Base-by-base conservation (phyloP, 2,329 filamentous ascomycete genomes). In the Hortaea werneckii region DNA sequence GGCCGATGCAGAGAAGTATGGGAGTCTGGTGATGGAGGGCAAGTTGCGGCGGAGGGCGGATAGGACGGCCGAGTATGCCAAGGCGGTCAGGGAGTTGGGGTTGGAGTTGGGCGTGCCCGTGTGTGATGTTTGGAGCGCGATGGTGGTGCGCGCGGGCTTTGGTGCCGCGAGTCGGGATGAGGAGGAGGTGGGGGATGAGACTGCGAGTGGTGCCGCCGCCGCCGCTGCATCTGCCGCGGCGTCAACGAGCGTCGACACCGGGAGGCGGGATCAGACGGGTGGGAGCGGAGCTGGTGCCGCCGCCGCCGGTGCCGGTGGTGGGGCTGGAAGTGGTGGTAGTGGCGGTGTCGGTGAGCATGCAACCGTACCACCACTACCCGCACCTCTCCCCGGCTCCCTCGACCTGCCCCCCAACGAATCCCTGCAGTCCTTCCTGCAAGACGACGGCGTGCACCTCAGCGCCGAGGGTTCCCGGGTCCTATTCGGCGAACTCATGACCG, bases 81-180 rank as follows among this genome's bases (percentile, higher is more conserved):
- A 77, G 50, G 86, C 84, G 6, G 77, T 79, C 9, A 75, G 80
- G 49, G 73, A 82, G 43, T 70, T 85, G 0, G 83, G 76, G 2
- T 71, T 65, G 41, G 72, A 72, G 46, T 66, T 74, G 37, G 63
- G 67, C 5, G 57, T 90, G 3, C 73, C 79, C 0, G 75, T 90
- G 1, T 69, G 94, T 20, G 87, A 96, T 65, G 74, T 96, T 1
- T 94, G 86, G 79, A 76, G 78, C 50, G 79, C 79, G 0, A 75
- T 95, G 56, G 86, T 94, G 80, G 72, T 78, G 45, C 73, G 77
- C 40, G 70, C 73, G 2, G 74, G 73, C 1, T 81, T 76, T 67
- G 61, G 69, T 11, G 20, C 20, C 20, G 20, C 20, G 20, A 4
- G 20, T 20, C 20, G 20, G 20, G 20, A 20, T n/a, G 65, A 67